A percentile compares a stretch with the other conserved stretches of the same genome.
These are phyloP conservation scores for Yarrowia alimentaria DNA, from an alignment of 805 yeast species.

Conservation along the genomic window DNA sequence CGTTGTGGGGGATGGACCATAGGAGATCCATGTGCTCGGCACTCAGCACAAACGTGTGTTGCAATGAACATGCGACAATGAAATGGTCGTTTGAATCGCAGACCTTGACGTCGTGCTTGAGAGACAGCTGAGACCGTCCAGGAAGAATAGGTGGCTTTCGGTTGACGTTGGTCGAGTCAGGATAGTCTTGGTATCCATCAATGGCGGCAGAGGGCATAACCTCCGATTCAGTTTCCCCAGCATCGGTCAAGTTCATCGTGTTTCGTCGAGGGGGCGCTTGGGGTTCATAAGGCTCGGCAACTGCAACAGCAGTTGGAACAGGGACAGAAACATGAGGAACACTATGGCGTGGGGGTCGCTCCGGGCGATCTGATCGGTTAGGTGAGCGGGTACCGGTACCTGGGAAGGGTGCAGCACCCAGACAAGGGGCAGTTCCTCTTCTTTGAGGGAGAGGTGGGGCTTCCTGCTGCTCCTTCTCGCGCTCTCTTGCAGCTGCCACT, in stretches of 20 bases:
- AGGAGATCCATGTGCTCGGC: conserved; percentile 32
- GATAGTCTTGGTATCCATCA: conserved; percentile 30
- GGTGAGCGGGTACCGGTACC: too few relatives aligned
- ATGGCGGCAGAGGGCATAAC: conserved; percentile 10
- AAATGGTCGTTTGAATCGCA: conserved; percentile 16
- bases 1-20: conserved; percentile 35
- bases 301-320: not conserved
- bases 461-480: too few relatives aligned
- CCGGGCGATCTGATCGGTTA: too few relatives aligned
- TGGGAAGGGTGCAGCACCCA: too few relatives aligned
- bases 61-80: not conserved
- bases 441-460: not conserved
- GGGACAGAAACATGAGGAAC: too few relatives aligned
- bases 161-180: conserved; percentile 39
- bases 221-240: conserved; percentile 1
- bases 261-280: conserved; percentile 1
- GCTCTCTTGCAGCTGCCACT: conserved; percentile 5
- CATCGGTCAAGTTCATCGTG: not conserved
- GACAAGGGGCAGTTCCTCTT: too few relatives aligned
- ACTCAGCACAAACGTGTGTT: conserved; percentile 33
- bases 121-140: conserved; percentile 32
- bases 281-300: not conserved
- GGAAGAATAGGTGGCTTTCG: conserved; percentile 36
- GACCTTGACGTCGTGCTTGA: conserved; percentile 31
- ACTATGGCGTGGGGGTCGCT: too few relatives aligned